Evolutionary conservation across 1,139 yeast species (phyloP), one percentile per base, ranked within the genome.

Genomic region (Saccharomycopsis phalli): DNA sequence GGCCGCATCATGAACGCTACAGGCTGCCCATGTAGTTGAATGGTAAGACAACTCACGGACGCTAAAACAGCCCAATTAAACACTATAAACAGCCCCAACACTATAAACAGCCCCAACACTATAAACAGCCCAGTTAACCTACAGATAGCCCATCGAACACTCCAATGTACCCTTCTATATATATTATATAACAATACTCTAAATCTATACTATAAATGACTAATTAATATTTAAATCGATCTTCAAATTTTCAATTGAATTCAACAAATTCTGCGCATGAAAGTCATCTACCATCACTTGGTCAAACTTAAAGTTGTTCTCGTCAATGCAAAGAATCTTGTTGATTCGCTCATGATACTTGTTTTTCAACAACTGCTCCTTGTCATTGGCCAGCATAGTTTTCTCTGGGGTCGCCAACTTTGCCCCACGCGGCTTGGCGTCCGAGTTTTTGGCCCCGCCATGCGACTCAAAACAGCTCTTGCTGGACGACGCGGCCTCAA

Each of bases 221-320:
- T 22, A 27, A 8, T 10, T 18, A 14, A 43, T 33, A 14, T 35
- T 31, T 27, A 44, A 35, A 36, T 44, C 47, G 28, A 41, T 41
- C 26, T 41, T 44, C 26, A 44, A 33, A 31, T 38, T 44, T 20
- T 34, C 34, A n/a, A 44, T 44, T 6, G 47, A 44, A 17, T 44
- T 41, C n/a, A 41, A 22, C 30, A 44, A 42, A 27, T 38, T 44
- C 14, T 38, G 41, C 13, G 43, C 43, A 36, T 44, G 47, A 27
- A 41, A 41, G 23, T 38, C 45, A 23, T 44, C 47, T 13, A 44
- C 39, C 18, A 13, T 25, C n/a, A 44, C 38, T 18, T 38, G 32
- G 14, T 44, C 47, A 17, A 41, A 32, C 13, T 33, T 29, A 21
- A 40, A 38, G 20, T 35, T 36, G 10, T 30, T 36, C 19, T 38